These are phyloP conservation scores for Ceratobasidium sp. DNA, from an alignment of 1,284 basidiomycete genomes.

Conservation along the genomic window DNA sequence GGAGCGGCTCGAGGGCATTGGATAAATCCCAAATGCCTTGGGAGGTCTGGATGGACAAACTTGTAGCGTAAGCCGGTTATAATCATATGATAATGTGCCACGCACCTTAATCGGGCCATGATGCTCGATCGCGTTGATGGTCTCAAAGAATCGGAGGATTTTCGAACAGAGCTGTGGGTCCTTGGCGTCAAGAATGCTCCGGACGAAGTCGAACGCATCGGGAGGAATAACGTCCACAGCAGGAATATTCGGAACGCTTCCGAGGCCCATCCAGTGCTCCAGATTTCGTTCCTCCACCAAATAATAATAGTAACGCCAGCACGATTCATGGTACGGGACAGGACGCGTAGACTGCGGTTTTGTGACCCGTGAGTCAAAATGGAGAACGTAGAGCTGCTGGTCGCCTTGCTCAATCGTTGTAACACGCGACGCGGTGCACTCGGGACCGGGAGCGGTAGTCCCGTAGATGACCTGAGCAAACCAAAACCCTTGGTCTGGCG, in stretches of 20 bases:
- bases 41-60: too few relatives aligned
- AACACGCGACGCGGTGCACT: too few relatives aligned
- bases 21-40: not conserved
- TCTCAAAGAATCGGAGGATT: not conserved
- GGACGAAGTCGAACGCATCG: not conserved
- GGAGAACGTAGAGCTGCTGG: not conserved
- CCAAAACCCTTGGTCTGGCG: too few relatives aligned
- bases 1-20: not conserved
- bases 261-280: conserved; percentile 4
- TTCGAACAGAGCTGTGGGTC: not conserved
- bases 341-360: conserved; percentile 2
- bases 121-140: not conserved
- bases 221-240: not conserved
- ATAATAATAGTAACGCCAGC: conserved; percentile 1
- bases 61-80: too few relatives aligned
- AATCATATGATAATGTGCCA: too few relatives aligned
- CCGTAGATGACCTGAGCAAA: too few relatives aligned
- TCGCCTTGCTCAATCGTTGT: too few relatives aligned
- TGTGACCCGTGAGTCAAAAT: not conserved
- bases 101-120: not conserved
- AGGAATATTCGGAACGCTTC: not conserved
- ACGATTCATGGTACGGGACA: not conserved
- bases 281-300: not conserved
- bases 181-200: not conserved
- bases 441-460: too few relatives aligned